phyloP scores from a whole-genome alignment of 2,329 filamentous ascomycete species.

The Leptographium procerum region DNA sequence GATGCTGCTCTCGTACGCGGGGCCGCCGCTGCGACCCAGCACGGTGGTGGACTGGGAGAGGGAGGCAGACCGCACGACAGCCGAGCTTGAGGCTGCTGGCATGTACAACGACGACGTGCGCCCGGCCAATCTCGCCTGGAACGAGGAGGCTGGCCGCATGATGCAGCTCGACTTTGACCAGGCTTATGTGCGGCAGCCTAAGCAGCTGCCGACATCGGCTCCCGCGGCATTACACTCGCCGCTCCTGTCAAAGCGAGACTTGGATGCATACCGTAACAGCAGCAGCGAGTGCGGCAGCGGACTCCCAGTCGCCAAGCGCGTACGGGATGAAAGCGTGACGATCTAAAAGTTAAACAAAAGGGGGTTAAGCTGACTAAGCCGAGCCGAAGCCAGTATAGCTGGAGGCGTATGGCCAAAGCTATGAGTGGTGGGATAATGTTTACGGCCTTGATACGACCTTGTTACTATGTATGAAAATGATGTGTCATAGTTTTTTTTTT shows the following conservation, averaged over 20 bases:
- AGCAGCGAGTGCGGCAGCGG: background rate
- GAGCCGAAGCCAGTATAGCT: too few relatives aligned
- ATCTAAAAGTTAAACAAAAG: too few relatives aligned
- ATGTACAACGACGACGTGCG: constrained; percentile 1
- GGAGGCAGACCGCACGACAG: background rate
- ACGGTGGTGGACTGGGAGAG: background rate
- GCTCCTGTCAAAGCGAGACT: background rate
- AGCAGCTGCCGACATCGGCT: background rate
- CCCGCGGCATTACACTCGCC: background rate
- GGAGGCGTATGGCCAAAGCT: too few relatives aligned
- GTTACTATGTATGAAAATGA: too few relatives aligned
- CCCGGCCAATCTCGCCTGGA: constrained; percentile 3
- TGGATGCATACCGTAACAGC: background rate
- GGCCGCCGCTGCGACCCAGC: background rate
- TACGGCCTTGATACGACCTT: too few relatives aligned
- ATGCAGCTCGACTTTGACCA: constrained; percentile 8
- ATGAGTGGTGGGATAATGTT: too few relatives aligned
- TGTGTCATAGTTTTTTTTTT: too few relatives aligned
- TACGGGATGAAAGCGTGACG: background rate
- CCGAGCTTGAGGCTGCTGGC: constrained; percentile 1
- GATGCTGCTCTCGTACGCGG: constrained; percentile 11
- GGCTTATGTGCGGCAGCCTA: background rate
- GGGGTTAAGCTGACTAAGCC: too few relatives aligned
- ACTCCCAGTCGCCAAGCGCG: background rate
- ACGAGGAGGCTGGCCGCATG: background rate